Evolutionary conservation across 2,329 filamentous ascomycete species (phyloP).

Genomic region (Fusarium sp.): DNA sequence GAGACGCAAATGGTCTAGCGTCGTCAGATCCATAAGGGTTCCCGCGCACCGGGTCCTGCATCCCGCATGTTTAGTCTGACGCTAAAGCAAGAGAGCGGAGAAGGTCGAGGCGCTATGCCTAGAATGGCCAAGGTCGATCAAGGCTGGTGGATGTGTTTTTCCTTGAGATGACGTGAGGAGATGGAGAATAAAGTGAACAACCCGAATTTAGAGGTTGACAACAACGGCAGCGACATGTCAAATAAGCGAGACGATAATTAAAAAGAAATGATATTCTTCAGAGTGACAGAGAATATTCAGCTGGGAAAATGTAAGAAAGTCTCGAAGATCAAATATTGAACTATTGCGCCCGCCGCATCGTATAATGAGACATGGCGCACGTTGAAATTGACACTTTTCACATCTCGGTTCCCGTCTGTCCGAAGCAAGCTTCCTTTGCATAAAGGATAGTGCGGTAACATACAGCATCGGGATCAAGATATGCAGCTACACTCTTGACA

Average conservation of each 20-base stretch:
- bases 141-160: conserved; percentile 11
- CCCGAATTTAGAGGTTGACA: not conserved
- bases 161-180: conserved; percentile 29
- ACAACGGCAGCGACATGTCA: not conserved
- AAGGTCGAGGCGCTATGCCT: not conserved
- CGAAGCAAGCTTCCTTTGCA: not conserved
- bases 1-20: conserved; percentile 28
- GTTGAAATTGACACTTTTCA: conserved; percentile 16
- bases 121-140: conserved; percentile 19
- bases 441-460: not conserved
- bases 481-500: conserved; percentile 3
- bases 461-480: not conserved
- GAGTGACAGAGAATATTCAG: not conserved
- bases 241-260: not conserved
- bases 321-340: not conserved
- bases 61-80: conserved; percentile 33
- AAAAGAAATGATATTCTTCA: not conserved
- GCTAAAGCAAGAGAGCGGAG: conserved; percentile 24
- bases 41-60: conserved; percentile 44
- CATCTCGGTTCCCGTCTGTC: conserved; percentile 9
- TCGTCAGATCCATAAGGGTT: conserved; percentile 21
- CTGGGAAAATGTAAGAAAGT: not conserved
- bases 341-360: not conserved
- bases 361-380: conserved; percentile 31
- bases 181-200: conserved; percentile 6